Evolutionary conservation across 768 basidiomycete species (phyloP).

Genomic region (Xerocomellus chrysenteron): DNA sequence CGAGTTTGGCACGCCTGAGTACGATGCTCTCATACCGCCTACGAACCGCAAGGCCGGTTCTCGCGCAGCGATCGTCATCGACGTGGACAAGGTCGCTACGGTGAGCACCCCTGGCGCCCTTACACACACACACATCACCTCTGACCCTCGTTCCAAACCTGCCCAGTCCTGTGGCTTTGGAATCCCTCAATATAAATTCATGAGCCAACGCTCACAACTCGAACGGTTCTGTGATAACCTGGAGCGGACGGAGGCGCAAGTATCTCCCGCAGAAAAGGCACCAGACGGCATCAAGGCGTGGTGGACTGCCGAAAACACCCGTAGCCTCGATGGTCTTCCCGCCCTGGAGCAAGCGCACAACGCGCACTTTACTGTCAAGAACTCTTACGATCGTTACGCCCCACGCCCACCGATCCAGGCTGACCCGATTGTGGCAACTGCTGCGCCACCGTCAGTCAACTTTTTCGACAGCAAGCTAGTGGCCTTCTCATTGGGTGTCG

Average conservation of each 20-base stretch:
- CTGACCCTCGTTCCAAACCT: not conserved
- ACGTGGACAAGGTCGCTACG: conserved; percentile 57
- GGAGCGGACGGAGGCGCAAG: conserved; percentile 42
- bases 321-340: conserved; percentile 58
- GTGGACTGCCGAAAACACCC: conserved; percentile 50
- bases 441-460: not conserved
- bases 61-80: conserved; percentile 57
- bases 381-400: conserved; percentile 20
- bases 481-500: conserved; percentile 34
- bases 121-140: not conserved
- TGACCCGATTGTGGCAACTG: not conserved
- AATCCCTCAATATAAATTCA: conserved; percentile 59
- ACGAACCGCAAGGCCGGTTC: conserved; percentile 53
- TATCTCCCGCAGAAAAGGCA: conserved; percentile 22
- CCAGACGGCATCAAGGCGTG: conserved; percentile 51
- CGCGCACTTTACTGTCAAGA: conserved; percentile 14
- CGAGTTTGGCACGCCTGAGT: conserved; percentile 64
- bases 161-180: conserved; percentile 67
- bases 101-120: conserved; percentile 28
- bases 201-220: conserved; percentile 53
- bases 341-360: conserved; percentile 39
- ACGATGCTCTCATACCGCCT: conserved; percentile 48
- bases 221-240: conserved; percentile 44
- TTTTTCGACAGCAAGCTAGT: conserved; percentile 10
- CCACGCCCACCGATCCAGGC: not conserved